Evolutionary conservation across 1,284 basidiomycete species (phyloP), one percentile per base, ranked within the genome.

Genomic region (Takashimella tepidaria): DNA sequence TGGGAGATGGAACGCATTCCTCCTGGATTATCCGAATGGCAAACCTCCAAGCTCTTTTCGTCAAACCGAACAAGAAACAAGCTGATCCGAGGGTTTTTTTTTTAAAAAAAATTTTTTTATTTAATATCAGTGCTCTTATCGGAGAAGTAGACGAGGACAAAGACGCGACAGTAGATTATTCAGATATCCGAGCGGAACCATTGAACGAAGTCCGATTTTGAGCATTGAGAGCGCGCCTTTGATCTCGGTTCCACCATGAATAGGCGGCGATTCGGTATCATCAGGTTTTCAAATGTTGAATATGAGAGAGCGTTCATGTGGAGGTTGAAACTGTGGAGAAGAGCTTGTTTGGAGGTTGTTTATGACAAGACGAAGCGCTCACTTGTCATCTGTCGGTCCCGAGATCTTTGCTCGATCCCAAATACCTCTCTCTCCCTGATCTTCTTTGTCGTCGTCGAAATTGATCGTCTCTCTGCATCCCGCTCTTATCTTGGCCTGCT

Each of bases 101-200:
- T n/a, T n/a, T n/a, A n/a, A n/a, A n/a, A n/a, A n/a, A n/a, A n/a
- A n/a, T n/a, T n/a, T n/a, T n/a, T n/a, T n/a, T n/a, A n/a, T n/a
- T n/a, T n/a, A n/a, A n/a, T n/a, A 37, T 13, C 67, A 95, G 90
- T 44, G 87, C 87, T 41, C 78, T 97, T 59, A 89, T 98, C 41
- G 95, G 90, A 45, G 91, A 96, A 74, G 70, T 98, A 27, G 95
- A 98, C 75, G 83, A 87, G 58, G 86, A 85, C 25, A 79, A 87
- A 57, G 95, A 98, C 75, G 79, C 83, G 47, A 79, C 84, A 1
- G 82, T 88, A 42, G 90, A 97, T 73, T 83, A 91, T 46, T 79
- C 83, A 0, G 80, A 84, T 24, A 84, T 97, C 60, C 84, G 83
- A 50, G 95, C 93, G 22, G 92, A 97, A 61, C 93, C 95, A 20